Evolutionary conservation across 768 basidiomycete species (phyloP), one percentile per base, ranked within the genome.

Genomic region (Sarcomyxa edulis): DNA sequence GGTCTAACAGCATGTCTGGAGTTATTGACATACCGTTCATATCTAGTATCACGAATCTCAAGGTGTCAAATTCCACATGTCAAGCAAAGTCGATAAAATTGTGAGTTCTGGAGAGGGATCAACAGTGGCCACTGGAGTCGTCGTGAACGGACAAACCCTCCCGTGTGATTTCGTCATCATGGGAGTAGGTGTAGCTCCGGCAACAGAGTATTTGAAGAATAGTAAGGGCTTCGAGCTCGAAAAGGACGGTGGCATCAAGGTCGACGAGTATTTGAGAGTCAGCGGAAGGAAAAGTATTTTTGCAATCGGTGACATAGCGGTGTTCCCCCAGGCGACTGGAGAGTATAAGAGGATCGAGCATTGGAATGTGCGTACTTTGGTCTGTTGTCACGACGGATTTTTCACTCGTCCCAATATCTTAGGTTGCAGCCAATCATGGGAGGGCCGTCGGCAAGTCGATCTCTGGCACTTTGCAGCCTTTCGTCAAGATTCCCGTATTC

Each of bases 371-470:
- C 28, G 76, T 45, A 27, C n/a, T 21, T 20, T 14, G 24, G 38
- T 34, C 7, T n/a, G 37, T 35, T 39, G 22, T 8, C n/a, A n/a
- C n/a, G n/a, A n/a, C n/a, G n/a, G n/a, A n/a, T n/a, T n/a, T n/a
- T n/a, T n/a, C n/a, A n/a, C 27, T 28, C n/a, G 14, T 8, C 20
- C 31, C 18, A 11, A 36, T 37, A 7, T 24, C 39, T 27, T 34
- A 84, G 80, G 83, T 92, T 41, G 90, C 91, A 11, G 79, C 80
- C 32, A 93, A 94, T 57, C 84, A 85, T 42, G 92, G 90, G 2
- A 76, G 90, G 35, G 78, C 83, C 11, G 82, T 85, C n/a, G 92
- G 84, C 0, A 76, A 78, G 54, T 81, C 73, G 7, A 89, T 95
- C 47, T 70, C 82, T 37, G 81, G 69, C 33, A 69, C 60, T 41